Evolutionary conservation across 108 stramenopile genomes (phyloP), one percentile per base, ranked within the genome.

Genomic region (Phaeodactylum tricornutum): DNA sequence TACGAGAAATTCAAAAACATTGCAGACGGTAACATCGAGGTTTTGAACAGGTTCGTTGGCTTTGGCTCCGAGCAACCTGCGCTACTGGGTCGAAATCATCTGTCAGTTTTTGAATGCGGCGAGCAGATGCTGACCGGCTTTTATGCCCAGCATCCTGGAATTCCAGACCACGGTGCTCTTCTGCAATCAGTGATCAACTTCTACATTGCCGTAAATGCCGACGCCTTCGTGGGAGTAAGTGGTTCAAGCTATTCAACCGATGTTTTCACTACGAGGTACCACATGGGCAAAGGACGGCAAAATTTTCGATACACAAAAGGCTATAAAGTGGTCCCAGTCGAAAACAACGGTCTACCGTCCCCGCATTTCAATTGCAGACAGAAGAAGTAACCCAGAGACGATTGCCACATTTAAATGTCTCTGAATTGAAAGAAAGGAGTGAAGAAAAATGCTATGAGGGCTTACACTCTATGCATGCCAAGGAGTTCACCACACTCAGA

Each of bases 191-290:
- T 84, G 3, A 43, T 84, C 26, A 74, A 87, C 52, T 87, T 81
- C 47, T 67, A 80, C 50, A 60, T 77, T 29, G 77, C 77, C 1
- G 55, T 71, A 5, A 36, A 55, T 15, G 71, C 81, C 4, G 57
- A 57, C 3, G 41, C 61, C 9, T 87, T 84, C 45, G 60, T 87
- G 29, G 86, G 86, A 4, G 79, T 81, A 8, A 46, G 50, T 4
- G 52, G 66, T 16, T 69, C 67, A 38, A 70, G 73, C 8, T 87
- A 58, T 55, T 76, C 71, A 0, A 81, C 64, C 7, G 77, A 76
- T 64, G 69, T 84, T 14, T 83, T 74, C 62, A 73, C 81, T 14
- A 66, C 66, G 24, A 71, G 86, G 0, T 81, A 79, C 52, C 67
- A 76, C 31, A 46, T 60, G 53, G 72, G 74, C 34, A 65, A 61